Conservation (phyloP, 257 asterid genomes). For the Lithospermum erythrorhizon region DNA sequence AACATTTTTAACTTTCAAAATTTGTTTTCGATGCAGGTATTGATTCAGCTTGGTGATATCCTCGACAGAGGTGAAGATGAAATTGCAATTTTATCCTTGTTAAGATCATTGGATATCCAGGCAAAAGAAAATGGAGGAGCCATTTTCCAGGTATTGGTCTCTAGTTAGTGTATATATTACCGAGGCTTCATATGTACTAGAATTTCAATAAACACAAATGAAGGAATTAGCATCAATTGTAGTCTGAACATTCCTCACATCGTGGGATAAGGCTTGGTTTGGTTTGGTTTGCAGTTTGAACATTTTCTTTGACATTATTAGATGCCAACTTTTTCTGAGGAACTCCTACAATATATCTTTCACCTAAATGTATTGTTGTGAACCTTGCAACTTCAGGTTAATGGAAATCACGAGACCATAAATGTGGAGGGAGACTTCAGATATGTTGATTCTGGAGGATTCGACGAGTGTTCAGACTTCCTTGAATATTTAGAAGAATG, state of each 20-base stretch:
- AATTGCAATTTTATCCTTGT: conserved; percentile 77
- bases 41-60: conserved; percentile 90
- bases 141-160: conserved; percentile 67
- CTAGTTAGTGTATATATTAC: background rate
- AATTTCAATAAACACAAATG: background rate
- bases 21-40: conserved; percentile 32
- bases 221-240: background rate
- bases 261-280: too few relatives aligned
- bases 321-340: background rate
- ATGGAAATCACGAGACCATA: conserved; percentile 97
- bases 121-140: conserved; percentile 95
- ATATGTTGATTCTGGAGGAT: conserved; percentile 70
- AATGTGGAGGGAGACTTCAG: conserved; percentile 91
- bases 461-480: conserved; percentile 71
- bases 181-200: background rate
- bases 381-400: conserved; percentile 37
- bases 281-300: background rate
- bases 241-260: background rate
- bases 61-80: conserved; percentile 96
- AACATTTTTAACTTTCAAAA: background rate
- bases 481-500: conserved; percentile 66
- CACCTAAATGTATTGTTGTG: background rate
- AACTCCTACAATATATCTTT: background rate
- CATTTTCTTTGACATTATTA: background rate
- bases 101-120: conserved; percentile 66